Percentiles rank a stretch among this genome's conserved stretches.
These are phyloP conservation scores for Solanum virginianum DNA, from an alignment of 257 asterid species.

Conservation along the genomic window DNA sequence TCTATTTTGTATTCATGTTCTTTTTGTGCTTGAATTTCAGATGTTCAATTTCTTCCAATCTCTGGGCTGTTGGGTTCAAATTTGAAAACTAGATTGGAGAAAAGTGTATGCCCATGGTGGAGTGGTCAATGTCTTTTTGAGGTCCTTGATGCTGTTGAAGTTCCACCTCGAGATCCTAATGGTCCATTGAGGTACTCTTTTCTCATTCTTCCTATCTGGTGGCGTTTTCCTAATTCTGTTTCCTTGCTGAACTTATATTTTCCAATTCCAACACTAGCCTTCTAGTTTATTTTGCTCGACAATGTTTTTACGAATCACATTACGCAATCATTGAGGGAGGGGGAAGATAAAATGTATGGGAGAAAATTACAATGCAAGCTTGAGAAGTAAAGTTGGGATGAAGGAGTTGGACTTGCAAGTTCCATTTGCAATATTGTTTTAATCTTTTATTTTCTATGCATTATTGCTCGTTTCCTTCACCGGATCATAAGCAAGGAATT, in stretches of 20 bases:
- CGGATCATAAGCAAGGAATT: neutral
- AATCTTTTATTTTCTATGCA: neutral
- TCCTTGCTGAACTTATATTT: neutral
- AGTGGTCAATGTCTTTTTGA: slow-evolving; percentile 87
- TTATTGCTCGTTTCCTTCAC: neutral
- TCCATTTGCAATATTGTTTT: neutral
- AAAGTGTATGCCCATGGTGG: slow-evolving; percentile 80
- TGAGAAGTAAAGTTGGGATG: neutral
- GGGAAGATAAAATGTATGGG: neutral
- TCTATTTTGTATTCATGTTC: slow-evolving; percentile 7
- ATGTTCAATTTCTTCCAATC: slow-evolving; percentile 88
- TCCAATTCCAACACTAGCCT: neutral
- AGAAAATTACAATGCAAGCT: neutral
- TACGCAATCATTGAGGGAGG: neutral
- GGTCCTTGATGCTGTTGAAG: slow-evolving; percentile 77
- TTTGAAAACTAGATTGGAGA: slow-evolving; percentile 58
- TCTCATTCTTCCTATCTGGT: neutral
- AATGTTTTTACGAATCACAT: neutral
- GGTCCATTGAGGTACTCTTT: slow-evolving; percentile 75
- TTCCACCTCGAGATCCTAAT: slow-evolving; percentile 77
- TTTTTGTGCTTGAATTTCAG: slow-evolving; percentile 5
- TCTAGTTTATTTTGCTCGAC: neutral
- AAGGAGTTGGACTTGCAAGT: neutral
- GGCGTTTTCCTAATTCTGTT: neutral
- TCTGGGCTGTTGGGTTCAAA: slow-evolving; percentile 84